Base-by-base conservation (phyloP, 352 stramenopile species). In the Globisporangium parvum region DNA sequence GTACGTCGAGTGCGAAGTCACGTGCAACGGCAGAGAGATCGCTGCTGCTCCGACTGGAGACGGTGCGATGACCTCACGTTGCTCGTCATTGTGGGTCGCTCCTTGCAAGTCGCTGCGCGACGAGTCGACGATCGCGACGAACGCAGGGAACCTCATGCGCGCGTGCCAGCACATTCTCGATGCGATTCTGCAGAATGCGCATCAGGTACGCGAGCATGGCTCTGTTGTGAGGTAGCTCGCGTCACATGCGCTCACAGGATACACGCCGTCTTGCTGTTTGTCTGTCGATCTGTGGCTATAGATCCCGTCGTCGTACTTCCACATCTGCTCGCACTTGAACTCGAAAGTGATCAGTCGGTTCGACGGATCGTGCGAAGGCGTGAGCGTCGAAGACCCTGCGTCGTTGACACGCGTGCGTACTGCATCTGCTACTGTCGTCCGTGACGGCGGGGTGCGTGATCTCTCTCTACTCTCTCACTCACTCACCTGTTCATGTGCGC, bases 121-220 rank as follows among this genome's bases (percentile, higher is more conserved):
- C 21, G 63, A 71, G 14, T 47, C 49, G 11, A 66, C 69, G 54
- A 63, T 70, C 2, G 50, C 63, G n/a, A 51, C 57, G 3, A 93
- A 93, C 24, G 85, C 85, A 3, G 70, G 71, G 0, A 93, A 92
- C 52, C 63, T 95, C 21, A 95, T 93, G 85, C 57, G 59, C n/a
- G 74, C 80, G 6, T 95, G 85, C 47, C 85, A 95, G 57, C 64
- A 75, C 18, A 87, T 95, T 39, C 74, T 95, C 20, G 80, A 95
- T 51, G 85, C 80, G 35, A 90, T 95, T 50, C 54, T 91, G 20
- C 67, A 69, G 31, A 86, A 92, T 60, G 70, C 75, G 1, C 53
- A 80, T 33, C 65, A 67, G 44, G 74, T 87, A 58, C 26, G 65
- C 15, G 12, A 5, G 17, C 6, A 12, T 14, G 10, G 40, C 12